phyloP scores from a whole-genome alignment of 768 basidiomycete species.

The Leccinum subtestaceum region DNA sequence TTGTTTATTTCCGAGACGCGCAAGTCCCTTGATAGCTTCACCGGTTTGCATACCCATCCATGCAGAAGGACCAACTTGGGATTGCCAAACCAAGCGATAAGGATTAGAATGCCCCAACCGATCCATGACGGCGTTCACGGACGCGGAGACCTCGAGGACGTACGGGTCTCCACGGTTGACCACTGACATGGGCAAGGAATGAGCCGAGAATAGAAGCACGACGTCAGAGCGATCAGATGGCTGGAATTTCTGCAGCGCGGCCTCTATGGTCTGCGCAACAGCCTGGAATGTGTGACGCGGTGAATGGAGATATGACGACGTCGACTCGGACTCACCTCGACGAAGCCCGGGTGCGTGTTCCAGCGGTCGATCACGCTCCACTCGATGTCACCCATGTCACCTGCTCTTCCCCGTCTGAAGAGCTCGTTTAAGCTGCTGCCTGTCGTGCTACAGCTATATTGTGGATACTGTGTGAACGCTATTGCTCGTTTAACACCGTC shows the following conservation, averaged over 20 bases:
- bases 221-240: slow-evolving; percentile 66
- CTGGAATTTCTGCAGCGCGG: slow-evolving; percentile 76
- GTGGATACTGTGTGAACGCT: slow-evolving; percentile 98
- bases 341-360: slow-evolving; percentile 92
- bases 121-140: slow-evolving; percentile 92
- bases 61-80: slow-evolving; percentile 92
- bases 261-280: slow-evolving; percentile 84
- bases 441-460: slow-evolving; percentile 97
- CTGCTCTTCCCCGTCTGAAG: slow-evolving; percentile 60
- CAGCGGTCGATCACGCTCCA: slow-evolving; percentile 99
- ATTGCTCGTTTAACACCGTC: slow-evolving; percentile 92
- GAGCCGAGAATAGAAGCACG: slow-evolving; percentile 92
- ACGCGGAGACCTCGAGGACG: slow-evolving; percentile 89
- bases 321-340: slow-evolving; percentile 66
- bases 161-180: slow-evolving; percentile 99
- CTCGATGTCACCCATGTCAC: slow-evolving; percentile 65
- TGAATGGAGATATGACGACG: not conserved
- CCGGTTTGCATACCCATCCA: slow-evolving; percentile 99
- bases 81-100: slow-evolving; percentile 96
- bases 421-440: slow-evolving; percentile 97
- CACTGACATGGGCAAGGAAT: slow-evolving; percentile 96
- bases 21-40: slow-evolving; percentile 85
- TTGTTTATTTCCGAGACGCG: slow-evolving; percentile 71
- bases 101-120: slow-evolving; percentile 77
- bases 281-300: slow-evolving; percentile 50